These are phyloP conservation scores for Calcarisporium arbuscula DNA, from an alignment of 2,329 filamentous ascomycete species.

Conservation along the genomic window DNA sequence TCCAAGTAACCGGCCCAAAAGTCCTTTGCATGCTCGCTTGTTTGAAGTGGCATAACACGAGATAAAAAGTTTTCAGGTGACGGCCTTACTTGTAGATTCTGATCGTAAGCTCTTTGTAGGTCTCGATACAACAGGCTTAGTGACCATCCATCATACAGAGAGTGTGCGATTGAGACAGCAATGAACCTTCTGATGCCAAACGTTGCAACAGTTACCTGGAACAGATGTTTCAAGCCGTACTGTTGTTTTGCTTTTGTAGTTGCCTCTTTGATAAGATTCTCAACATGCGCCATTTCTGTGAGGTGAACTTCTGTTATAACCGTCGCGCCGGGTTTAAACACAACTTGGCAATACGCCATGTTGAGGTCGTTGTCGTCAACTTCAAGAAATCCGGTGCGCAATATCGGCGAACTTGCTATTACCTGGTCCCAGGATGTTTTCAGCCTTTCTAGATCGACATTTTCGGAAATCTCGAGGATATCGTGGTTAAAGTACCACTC, in stretches of 20 bases:
- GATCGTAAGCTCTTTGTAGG: constrained; percentile 58
- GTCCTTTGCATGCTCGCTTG: constrained; percentile 16
- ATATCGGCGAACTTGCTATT: constrained; percentile 56
- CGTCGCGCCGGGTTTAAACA: constrained; percentile 22
- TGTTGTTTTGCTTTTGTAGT: constrained; percentile 28
- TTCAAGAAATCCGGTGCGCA: constrained; percentile 67
- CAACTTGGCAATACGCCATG: constrained; percentile 43
- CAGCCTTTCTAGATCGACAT: constrained; percentile 51
- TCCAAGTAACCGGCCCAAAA: constrained; percentile 72
- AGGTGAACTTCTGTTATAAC: constrained; percentile 18
- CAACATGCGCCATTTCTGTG: constrained; percentile 25
- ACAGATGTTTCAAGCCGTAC: constrained; percentile 31
- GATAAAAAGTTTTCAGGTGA: constrained; percentile 46
- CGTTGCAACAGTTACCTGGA: constrained; percentile 42
- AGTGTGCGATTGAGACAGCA: constrained; percentile 72
- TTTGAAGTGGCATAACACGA: constrained; percentile 13
- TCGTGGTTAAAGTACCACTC: constrained; percentile 82
- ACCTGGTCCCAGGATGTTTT: constrained; percentile 56
- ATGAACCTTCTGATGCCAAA: constrained; percentile 33
- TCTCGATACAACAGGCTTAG: constrained; percentile 67
- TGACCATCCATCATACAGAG: constrained; percentile 86
- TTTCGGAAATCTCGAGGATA: constrained; percentile 52
- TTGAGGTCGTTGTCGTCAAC: constrained; percentile 54
- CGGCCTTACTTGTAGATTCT: constrained; percentile 32
- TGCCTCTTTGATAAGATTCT: constrained; percentile 28